These are phyloP conservation scores for Aspergillus aculeatinus DNA, from an alignment of 2,329 filamentous ascomycete species.

Conservation along the genomic window DNA sequence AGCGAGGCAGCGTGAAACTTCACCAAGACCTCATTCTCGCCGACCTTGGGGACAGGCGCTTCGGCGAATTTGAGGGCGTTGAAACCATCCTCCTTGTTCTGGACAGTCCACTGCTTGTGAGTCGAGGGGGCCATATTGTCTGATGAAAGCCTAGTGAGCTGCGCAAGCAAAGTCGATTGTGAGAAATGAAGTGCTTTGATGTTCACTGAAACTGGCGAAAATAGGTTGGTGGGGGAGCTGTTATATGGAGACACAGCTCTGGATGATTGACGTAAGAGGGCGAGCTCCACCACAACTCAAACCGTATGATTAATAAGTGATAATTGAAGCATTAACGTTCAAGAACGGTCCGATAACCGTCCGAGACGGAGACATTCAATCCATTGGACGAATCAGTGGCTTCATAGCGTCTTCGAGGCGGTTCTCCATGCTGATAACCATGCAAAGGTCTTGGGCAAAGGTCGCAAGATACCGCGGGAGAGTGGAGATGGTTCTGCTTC, in stretches of 20 bases:
- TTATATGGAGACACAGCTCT: neutral
- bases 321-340: neutral
- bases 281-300: slow-evolving; percentile 4
- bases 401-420: neutral
- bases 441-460: neutral
- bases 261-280: slow-evolving; percentile 13
- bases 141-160: neutral
- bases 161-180: no score
- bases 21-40: slow-evolving; percentile 71
- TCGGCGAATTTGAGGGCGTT: slow-evolving; percentile 58
- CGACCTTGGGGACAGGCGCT: slow-evolving; percentile 58
- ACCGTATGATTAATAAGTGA: slow-evolving; percentile 1
- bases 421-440: neutral
- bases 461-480: neutral
- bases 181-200: neutral
- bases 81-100: slow-evolving; percentile 54
- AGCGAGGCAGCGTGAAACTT: slow-evolving; percentile 56
- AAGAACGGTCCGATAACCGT: neutral
- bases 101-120: slow-evolving; percentile 57
- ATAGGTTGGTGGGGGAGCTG: neutral
- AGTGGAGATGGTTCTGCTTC: neutral
- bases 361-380: neutral
- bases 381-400: neutral
- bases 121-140: slow-evolving; percentile 35
- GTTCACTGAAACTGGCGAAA: neutral